phyloP scores from a whole-genome alignment of 2,329 filamentous ascomycete species.

The Cladophialophora bantiana region DNA sequence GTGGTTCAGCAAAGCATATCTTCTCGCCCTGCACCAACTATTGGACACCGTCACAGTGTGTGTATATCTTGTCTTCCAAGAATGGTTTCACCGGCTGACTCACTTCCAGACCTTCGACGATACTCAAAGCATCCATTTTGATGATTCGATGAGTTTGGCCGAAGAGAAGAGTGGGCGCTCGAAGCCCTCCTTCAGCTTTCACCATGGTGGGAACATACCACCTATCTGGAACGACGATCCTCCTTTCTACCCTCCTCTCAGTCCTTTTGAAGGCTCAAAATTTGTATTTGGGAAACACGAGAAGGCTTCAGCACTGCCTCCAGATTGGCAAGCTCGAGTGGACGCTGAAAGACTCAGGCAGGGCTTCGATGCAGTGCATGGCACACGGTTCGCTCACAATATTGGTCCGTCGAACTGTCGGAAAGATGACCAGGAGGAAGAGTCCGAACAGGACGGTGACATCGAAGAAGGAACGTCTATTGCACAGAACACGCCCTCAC shows the following conservation, averaged over 20 bases:
- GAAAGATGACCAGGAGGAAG: conserved; percentile 19
- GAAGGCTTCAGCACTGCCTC: not conserved
- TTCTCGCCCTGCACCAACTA: not conserved
- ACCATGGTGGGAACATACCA: conserved; percentile 4
- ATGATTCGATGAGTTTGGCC: conserved; percentile 31
- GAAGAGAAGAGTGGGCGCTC: conserved; percentile 16
- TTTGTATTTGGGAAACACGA: not conserved
- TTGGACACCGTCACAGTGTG: conserved; percentile 1
- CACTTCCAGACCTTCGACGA: conserved; percentile 33
- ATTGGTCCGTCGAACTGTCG: not conserved
- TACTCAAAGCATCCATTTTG: conserved; percentile 36
- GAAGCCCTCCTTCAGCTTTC: conserved; percentile 2
- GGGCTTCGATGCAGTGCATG: conserved; percentile 22
- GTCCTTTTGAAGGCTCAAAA: not conserved
- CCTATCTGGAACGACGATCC: not conserved
- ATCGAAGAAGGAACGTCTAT: conserved; percentile 12
- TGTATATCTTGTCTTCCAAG: not conserved
- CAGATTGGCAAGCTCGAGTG: conserved; percentile 22
- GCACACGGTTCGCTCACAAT: conserved; percentile 8
- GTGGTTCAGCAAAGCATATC: conserved; percentile 8
- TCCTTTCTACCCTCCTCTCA: not conserved
- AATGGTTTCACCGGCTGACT: not conserved
- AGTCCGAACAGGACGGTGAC: conserved; percentile 31
- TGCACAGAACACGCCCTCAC: conserved; percentile 31
- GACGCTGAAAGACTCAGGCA: conserved; percentile 28